phyloP scores from a whole-genome alignment of 1,284 basidiomycete species.

The Ganoderma boninense region DNA sequence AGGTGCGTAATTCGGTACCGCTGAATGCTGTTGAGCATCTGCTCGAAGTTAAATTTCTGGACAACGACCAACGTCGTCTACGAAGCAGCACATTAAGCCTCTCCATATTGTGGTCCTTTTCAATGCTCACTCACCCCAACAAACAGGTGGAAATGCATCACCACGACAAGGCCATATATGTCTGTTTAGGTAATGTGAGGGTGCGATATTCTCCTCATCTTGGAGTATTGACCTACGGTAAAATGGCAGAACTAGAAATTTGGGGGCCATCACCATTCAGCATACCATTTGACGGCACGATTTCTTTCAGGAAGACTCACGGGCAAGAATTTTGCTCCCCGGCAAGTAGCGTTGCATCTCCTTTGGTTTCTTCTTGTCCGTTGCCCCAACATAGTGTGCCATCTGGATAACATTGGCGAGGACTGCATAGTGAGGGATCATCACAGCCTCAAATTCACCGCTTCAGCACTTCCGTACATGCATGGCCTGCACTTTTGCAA shows the following conservation, averaged over 20 bases:
- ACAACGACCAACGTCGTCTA: conserved; percentile 66
- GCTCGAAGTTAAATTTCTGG: conserved; percentile 74
- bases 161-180: conserved; percentile 73
- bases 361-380: conserved; percentile 45
- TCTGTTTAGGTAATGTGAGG: conserved; percentile 48
- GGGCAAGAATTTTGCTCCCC: conserved; percentile 63
- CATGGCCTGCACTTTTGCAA: neutral
- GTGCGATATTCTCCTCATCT: neutral
- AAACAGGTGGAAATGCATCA: conserved; percentile 57
- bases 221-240: conserved; percentile 37
- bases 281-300: too few relatives aligned
- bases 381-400: conserved; percentile 58
- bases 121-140: conserved; percentile 48
- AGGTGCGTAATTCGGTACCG: conserved; percentile 73
- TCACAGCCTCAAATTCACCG: conserved; percentile 61
- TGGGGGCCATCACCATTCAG: neutral
- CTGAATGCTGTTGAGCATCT: conserved; percentile 75
- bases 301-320: conserved; percentile 43
- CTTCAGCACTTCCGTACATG: neutral
- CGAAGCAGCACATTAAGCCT: neutral
- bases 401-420: conserved; percentile 75
- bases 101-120: conserved; percentile 28
- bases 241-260: conserved; percentile 41
- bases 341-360: conserved; percentile 52
- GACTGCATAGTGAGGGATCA: conserved; percentile 72